Evolutionary conservation across 371 early-diverging fungal genomes (phyloP).

Genomic region (Mucor circinelloides): DNA sequence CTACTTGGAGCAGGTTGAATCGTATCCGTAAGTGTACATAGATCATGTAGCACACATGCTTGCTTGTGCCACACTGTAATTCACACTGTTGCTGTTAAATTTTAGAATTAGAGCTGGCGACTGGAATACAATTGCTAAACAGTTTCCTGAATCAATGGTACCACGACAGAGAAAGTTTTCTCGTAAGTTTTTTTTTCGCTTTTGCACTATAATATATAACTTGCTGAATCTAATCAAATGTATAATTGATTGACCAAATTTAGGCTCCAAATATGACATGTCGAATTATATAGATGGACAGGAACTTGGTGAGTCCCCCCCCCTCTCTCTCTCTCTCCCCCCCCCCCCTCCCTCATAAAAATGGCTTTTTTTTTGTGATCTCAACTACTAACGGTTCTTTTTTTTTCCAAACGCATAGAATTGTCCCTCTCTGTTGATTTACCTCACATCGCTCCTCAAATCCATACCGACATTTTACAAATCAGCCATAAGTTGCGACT

Average conservation of each 20-base stretch:
- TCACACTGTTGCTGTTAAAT: neutral
- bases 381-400: neutral
- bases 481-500: constrained; percentile 21
- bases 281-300: constrained; percentile 7
- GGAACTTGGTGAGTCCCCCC: neutral
- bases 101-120: constrained; percentile 16
- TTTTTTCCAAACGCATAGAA: neutral
- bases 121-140: neutral
- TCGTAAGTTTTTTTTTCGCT: constrained; percentile 6
- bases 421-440: constrained; percentile 7
- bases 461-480: constrained; percentile 9
- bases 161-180: constrained; percentile 16
- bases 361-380: neutral
- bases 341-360: too few relatives aligned
- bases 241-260: neutral
- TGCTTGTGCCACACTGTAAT: neutral
- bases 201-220: neutral
- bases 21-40: constrained; percentile 32
- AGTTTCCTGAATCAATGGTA: neutral
- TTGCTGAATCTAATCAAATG: neutral
- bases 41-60: neutral
- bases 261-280: constrained; percentile 10
- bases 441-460: constrained; percentile 22
- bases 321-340: neutral
- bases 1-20: constrained; percentile 33